phyloP scores from a whole-genome alignment of 805 yeast species.

The Komagataella kurtzmanii region DNA sequence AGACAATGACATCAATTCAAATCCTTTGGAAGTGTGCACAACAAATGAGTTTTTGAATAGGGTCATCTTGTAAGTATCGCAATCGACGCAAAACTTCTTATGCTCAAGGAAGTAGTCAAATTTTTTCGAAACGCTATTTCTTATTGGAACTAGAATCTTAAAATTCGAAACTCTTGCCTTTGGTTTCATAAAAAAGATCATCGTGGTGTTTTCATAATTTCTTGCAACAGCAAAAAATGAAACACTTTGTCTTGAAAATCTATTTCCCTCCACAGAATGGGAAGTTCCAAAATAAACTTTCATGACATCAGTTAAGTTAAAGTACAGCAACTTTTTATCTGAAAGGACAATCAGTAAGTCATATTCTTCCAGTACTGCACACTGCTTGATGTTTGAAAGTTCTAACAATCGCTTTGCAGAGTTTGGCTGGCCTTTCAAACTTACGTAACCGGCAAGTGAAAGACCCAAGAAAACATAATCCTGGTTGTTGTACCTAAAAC shows the following conservation, averaged over 20 bases:
- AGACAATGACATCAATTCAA: conserved; percentile 50
- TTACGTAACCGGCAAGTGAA: conserved; percentile 47
- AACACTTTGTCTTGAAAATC: conserved; percentile 37
- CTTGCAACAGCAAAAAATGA: conserved; percentile 55
- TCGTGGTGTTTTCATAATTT: conserved; percentile 41
- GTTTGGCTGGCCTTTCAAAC: conserved; percentile 21
- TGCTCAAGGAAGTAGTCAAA: conserved; percentile 28
- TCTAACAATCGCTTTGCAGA: conserved; percentile 51
- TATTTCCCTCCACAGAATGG: conserved; percentile 29
- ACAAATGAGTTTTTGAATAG: conserved; percentile 56
- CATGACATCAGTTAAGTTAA: conserved; percentile 47
- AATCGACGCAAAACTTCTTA: conserved; percentile 34
- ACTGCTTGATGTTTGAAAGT: conserved; percentile 36
- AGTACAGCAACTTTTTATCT: conserved; percentile 45
- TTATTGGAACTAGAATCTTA: conserved; percentile 42
- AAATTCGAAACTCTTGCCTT: conserved; percentile 33
- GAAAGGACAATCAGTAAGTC: conserved; percentile 45
- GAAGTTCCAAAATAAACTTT: conserved; percentile 37
- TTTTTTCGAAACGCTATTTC: conserved; percentile 21
- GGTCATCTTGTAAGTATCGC: conserved; percentile 47
- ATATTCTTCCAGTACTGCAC: conserved; percentile 45
- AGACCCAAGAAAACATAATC: conserved; percentile 45
- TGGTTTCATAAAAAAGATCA: conserved; percentile 43
- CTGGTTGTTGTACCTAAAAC: conserved; percentile 30
- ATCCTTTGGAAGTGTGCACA: conserved; percentile 53